These are phyloP conservation scores for Aspergillus alliaceus DNA, from an alignment of 2,329 filamentous ascomycete species.

Conservation along the genomic window DNA sequence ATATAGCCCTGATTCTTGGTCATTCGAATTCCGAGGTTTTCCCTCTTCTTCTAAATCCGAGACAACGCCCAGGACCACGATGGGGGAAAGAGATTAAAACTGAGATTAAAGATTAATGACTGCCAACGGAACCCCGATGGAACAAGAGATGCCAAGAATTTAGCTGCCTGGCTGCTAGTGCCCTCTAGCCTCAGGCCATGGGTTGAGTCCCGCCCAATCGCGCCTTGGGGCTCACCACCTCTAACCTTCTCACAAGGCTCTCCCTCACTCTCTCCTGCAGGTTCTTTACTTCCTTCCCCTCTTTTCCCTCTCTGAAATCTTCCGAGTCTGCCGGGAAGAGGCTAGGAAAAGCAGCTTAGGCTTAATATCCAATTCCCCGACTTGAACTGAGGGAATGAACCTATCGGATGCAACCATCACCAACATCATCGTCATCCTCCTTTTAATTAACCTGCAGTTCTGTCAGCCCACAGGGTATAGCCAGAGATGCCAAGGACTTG, in stretches of 20 bases:
- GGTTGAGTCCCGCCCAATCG: slow-evolving; percentile 1
- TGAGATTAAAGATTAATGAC: not conserved
- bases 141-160: not conserved
- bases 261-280: not conserved
- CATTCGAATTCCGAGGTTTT: not conserved
- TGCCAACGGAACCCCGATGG: slow-evolving; percentile 1
- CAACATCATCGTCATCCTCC: not conserved
- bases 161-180: not conserved
- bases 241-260: not conserved
- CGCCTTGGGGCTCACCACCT: not conserved
- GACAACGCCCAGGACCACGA: not conserved
- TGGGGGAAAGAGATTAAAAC: not conserved
- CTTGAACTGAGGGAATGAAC: not conserved
- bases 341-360: not conserved
- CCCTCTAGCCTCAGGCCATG: not conserved
- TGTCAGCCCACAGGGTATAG: not conserved
- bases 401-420: not conserved
- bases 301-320: not conserved
- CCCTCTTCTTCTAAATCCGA: not conserved
- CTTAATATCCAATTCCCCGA: not conserved
- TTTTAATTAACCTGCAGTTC: not conserved
- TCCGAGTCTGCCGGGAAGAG: not conserved
- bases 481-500: not conserved
- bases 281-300: not conserved
- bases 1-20: not conserved